Conservation (phyloP, 2,329 filamentous ascomycete genomes). For the Penicillium concentricum region DNA sequence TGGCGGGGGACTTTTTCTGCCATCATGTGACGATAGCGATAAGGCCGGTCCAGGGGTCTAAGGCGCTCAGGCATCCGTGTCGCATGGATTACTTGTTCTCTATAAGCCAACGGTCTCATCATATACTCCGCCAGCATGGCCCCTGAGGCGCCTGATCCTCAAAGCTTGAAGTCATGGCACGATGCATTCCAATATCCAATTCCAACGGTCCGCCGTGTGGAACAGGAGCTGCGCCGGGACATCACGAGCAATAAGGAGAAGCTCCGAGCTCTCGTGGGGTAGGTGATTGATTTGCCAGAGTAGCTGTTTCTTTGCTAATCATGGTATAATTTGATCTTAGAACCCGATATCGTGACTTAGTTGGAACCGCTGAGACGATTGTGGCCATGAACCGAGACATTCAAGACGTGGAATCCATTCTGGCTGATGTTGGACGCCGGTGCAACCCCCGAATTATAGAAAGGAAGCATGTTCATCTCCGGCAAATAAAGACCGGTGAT, state of each 20-base stretch:
- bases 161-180: constrained; percentile 60
- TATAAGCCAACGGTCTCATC: constrained; percentile 5
- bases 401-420: constrained; percentile 66
- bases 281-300: constrained; percentile 25
- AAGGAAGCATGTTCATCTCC: constrained; percentile 61
- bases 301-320: constrained; percentile 5
- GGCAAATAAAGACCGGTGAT: constrained; percentile 45
- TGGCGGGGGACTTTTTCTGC: constrained; percentile 23
- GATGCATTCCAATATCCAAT: constrained; percentile 67
- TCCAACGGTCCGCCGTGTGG: constrained; percentile 61
- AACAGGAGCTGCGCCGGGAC: constrained; percentile 63
- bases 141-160: constrained; percentile 57
- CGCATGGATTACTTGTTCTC: constrained; percentile 11
- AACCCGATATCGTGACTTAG: constrained; percentile 77
- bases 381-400: constrained; percentile 83
- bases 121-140: constrained; percentile 44
- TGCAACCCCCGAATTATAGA: constrained; percentile 74
- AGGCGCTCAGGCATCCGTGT: constrained; percentile 11
- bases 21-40: constrained; percentile 25
- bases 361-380: constrained; percentile 91
- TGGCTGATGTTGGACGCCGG: constrained; percentile 69
- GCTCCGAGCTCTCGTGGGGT: constrained; percentile 66
- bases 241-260: constrained; percentile 65
- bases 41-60: constrained; percentile 9
- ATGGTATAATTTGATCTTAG: constrained; percentile 34